These are phyloP conservation scores for Solanum chilense DNA, from an alignment of 257 asterid species.

Conservation along the genomic window DNA sequence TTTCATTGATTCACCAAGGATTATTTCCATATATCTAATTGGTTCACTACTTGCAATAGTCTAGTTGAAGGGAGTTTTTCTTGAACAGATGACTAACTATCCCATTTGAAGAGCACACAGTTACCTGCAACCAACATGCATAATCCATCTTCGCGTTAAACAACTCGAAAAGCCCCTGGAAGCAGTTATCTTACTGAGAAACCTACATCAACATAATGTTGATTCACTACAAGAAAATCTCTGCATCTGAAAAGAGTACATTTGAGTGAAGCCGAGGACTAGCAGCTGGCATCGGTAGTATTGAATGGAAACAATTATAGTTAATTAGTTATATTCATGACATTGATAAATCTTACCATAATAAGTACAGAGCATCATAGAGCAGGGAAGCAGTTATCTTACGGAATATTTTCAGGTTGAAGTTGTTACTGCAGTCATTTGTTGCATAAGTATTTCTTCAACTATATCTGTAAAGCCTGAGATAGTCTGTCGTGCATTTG, in stretches of 20 bases:
- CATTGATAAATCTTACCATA: too few species aligned
- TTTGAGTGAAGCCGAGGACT: neutral
- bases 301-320: too few species aligned
- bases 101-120: neutral
- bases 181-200: neutral
- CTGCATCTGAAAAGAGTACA: neutral
- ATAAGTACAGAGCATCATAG: neutral
- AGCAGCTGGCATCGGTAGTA: neutral
- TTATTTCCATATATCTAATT: neutral
- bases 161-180: neutral
- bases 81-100: neutral
- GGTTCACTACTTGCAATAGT: neutral
- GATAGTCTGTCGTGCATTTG: slow-evolving; percentile 28
- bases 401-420: neutral
- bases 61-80: neutral
- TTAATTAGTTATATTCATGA: too few species aligned
- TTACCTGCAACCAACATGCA: neutral
- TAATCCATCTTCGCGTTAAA: neutral
- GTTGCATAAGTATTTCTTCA: slow-evolving; percentile 60
- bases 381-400: neutral
- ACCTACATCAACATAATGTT: neutral
- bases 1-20: neutral
- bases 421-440: slow-evolving; percentile 23
- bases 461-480: slow-evolving; percentile 40
- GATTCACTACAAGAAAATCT: neutral